Evolutionary conservation across 2,329 filamentous ascomycete genomes (phyloP).

Genomic region (Ascosphaera apis): DNA sequence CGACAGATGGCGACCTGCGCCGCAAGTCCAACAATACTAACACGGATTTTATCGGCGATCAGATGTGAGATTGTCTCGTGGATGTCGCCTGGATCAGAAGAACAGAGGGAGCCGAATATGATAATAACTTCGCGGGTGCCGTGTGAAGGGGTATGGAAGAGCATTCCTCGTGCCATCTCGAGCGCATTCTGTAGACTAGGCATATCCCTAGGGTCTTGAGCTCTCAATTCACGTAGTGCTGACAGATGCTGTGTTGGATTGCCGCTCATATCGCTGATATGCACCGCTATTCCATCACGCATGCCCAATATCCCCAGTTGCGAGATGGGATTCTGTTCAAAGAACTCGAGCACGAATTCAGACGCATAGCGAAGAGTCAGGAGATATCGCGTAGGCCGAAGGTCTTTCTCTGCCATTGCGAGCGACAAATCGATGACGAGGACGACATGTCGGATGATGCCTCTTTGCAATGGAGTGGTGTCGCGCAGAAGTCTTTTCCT

Average conservation of each 20-base stretch:
- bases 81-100: slow-evolving; percentile 84
- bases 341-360: slow-evolving; percentile 82
- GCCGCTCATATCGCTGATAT: slow-evolving; percentile 72
- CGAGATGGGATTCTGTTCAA: slow-evolving; percentile 95
- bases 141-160: slow-evolving; percentile 85
- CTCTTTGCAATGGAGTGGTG: slow-evolving; percentile 82
- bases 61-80: slow-evolving; percentile 67
- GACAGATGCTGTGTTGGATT: slow-evolving; percentile 77
- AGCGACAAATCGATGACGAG: slow-evolving; percentile 79
- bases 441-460: slow-evolving; percentile 91
- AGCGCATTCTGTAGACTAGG: slow-evolving; percentile 82
- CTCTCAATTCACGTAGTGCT: slow-evolving; percentile 42
- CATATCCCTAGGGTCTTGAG: slow-evolving; percentile 47
- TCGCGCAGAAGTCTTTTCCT: slow-evolving; percentile 65
- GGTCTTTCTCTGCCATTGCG: slow-evolving; percentile 86
- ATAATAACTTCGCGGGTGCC: slow-evolving; percentile 84
- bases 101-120: slow-evolving; percentile 73
- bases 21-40: slow-evolving; percentile 71
- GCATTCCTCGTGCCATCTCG: slow-evolving; percentile 74
- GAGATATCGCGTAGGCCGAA: slow-evolving; percentile 68
- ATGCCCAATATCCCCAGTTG: slow-evolving; percentile 85
- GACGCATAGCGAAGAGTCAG: slow-evolving; percentile 62
- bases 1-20: slow-evolving; percentile 82
- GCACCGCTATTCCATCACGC: slow-evolving; percentile 69
- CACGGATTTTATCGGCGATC: slow-evolving; percentile 60